These are phyloP conservation scores for Saturnispora quitensis DNA, from an alignment of 805 yeast species.

Conservation along the genomic window DNA sequence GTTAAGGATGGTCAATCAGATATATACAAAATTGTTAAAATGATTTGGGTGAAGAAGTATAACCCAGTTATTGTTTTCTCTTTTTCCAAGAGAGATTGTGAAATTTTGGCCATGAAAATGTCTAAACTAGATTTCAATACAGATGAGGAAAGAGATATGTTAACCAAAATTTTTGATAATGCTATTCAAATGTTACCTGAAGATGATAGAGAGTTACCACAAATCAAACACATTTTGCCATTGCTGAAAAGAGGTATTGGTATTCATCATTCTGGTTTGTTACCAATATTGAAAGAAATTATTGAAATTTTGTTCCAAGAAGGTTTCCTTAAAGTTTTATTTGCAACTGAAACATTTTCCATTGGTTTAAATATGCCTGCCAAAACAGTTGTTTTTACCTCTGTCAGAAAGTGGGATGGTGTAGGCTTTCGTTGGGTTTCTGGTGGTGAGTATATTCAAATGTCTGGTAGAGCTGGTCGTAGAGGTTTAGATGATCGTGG, in stretches of 20 bases:
- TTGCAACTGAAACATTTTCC: conserved; percentile 97
- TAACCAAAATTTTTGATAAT: conserved; percentile 81
- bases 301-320: conserved; percentile 96
- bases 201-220: conserved; percentile 86
- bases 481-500: conserved; percentile 99
- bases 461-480: conserved; percentile 99
- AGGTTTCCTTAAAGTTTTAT: conserved; percentile 86
- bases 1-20: conserved; percentile 59
- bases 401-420: conserved; percentile 98
- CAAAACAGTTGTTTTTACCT: conserved; percentile 94
- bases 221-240: conserved; percentile 86
- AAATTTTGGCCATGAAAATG: conserved; percentile 88
- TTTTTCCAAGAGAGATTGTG: conserved; percentile 96
- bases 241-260: conserved; percentile 91
- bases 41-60: conserved; percentile 94
- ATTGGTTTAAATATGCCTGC: conserved; percentile 99
- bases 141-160: conserved; percentile 87
- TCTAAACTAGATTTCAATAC: conserved; percentile 90
- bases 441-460: conserved; percentile 98
- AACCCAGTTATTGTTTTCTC: conserved; percentile 98
- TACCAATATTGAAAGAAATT: conserved; percentile 89
- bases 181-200: conserved; percentile 86
- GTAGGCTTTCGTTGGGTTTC: conserved; percentile 97
- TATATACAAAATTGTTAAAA: conserved; percentile 91
- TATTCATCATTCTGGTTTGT: conserved; percentile 89